A percentile compares a stretch with the other conserved stretches of the same genome.
phyloP scores from a whole-genome alignment of 371 early-diverging fungal genomes.

The Aphelidium insulamus region DNA sequence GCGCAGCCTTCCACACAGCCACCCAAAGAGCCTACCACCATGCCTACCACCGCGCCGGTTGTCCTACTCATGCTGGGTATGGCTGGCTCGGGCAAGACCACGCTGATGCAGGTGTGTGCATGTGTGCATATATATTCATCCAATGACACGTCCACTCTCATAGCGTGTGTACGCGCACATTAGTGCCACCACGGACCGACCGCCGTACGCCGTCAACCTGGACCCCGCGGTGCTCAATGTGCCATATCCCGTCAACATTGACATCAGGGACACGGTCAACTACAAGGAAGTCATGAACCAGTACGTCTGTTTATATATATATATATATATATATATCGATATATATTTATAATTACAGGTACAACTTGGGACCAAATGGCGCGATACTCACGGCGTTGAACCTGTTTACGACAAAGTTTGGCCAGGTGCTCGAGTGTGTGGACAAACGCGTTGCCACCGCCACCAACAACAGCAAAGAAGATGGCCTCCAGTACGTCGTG shows the following conservation, averaged over 20 bases:
- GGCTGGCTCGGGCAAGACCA: slow-evolving; percentile 98
- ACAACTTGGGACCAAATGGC: slow-evolving; percentile 97
- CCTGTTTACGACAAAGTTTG: slow-evolving; percentile 90
- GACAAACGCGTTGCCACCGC: slow-evolving; percentile 46
- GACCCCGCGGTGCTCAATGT: slow-evolving; percentile 92
- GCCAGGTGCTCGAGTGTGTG: slow-evolving; percentile 70
- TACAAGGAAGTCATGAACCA: slow-evolving; percentile 98
- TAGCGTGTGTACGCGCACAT: slow-evolving; percentile 75
- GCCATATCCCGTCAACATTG: slow-evolving; percentile 90
- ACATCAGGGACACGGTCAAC: slow-evolving; percentile 95
- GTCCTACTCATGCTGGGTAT: slow-evolving; percentile 83
- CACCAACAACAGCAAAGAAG: too few relatives aligned
- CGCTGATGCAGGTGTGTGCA: slow-evolving; percentile 75
- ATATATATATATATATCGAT: slow-evolving; percentile 1
- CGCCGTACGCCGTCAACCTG: slow-evolving; percentile 84
- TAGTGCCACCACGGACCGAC: slow-evolving; percentile 36
- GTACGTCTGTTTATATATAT: slow-evolving; percentile 17
- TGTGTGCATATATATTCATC: background rate
- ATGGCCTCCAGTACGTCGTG: slow-evolving; percentile 51
- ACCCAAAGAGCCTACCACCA: too few relatives aligned
- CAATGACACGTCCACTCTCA: background rate
- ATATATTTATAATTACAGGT: slow-evolving; percentile 18
- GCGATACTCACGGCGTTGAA: slow-evolving; percentile 93
- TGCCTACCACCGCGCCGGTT: slow-evolving; percentile 37
- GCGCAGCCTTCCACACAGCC: too few relatives aligned